These are phyloP conservation scores for Ophiostoma australiae DNA, from an alignment of 2,329 filamentous ascomycete genomes.

Conservation along the genomic window DNA sequence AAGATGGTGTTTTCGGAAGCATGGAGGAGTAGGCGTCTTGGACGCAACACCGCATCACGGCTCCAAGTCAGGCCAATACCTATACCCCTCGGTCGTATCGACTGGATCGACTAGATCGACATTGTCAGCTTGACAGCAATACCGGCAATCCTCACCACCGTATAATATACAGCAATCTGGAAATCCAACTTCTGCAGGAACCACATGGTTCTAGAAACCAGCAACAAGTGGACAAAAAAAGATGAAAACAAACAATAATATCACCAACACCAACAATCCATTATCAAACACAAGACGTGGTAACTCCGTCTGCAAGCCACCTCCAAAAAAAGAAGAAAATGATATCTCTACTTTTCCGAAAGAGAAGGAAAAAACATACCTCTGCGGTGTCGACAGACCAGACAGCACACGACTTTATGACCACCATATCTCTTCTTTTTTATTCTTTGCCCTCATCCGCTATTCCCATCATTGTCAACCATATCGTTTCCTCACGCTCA, in stretches of 20 bases:
- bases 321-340: slow-evolving; percentile 18
- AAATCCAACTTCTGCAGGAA: not conserved
- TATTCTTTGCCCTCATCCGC: slow-evolving; percentile 34
- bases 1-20: slow-evolving; percentile 89
- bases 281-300: not conserved
- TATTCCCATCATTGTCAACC: not conserved
- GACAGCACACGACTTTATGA: slow-evolving; percentile 16
- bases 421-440: not conserved
- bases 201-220: not conserved
- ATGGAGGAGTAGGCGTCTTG: slow-evolving; percentile 73
- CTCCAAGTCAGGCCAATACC: not conserved
- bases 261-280: not conserved
- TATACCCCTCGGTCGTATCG: slow-evolving; percentile 7
- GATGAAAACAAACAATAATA: slow-evolving; percentile 11
- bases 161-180: not conserved
- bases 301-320: not conserved
- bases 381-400: slow-evolving; percentile 14
- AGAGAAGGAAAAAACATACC: slow-evolving; percentile 14
- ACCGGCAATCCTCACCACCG: not conserved
- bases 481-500: not conserved
- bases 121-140: not conserved
- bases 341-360: slow-evolving; percentile 9
- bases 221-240: slow-evolving; percentile 3
- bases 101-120: not conserved
- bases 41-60: not conserved